These are phyloP conservation scores for Arxiozyma heterogenica DNA, from an alignment of 1,139 yeast species.

Conservation along the genomic window DNA sequence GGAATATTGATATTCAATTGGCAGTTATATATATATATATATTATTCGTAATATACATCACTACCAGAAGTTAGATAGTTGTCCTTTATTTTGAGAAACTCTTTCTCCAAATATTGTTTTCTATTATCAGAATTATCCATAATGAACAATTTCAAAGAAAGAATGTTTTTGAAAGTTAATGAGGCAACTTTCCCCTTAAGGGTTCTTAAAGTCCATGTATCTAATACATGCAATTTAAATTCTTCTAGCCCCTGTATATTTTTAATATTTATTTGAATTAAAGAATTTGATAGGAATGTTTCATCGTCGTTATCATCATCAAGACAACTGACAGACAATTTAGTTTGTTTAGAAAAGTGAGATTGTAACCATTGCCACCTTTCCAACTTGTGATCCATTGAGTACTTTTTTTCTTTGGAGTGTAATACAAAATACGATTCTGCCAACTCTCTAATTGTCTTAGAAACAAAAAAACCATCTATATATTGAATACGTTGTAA, in stretches of 20 bases:
- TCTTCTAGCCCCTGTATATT: not conserved
- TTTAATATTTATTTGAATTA: not conserved
- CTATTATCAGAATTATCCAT: not conserved
- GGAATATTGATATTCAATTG: not conserved
- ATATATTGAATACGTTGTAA: slow-evolving; percentile 35
- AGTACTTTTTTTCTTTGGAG: slow-evolving; percentile 33
- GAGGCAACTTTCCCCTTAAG: slow-evolving; percentile 17
- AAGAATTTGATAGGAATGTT: not conserved
- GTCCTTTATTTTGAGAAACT: not conserved
- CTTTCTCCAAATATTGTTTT: not conserved
- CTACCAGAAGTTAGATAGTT: not conserved
- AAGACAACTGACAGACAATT: not conserved
- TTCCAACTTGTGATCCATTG: slow-evolving; percentile 20
- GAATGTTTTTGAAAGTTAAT: slow-evolving; percentile 5
- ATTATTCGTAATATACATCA: not conserved
- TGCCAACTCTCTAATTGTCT: slow-evolving; percentile 48
- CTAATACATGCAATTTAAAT: slow-evolving; percentile 7
- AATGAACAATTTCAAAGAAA: slow-evolving; percentile 10
- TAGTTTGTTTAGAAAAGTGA: slow-evolving; percentile 11
- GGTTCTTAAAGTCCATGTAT: slow-evolving; percentile 16
- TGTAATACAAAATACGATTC: slow-evolving; percentile 58
- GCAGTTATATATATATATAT: not conserved
- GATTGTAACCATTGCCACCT: slow-evolving; percentile 15
- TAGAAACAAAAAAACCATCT: slow-evolving; percentile 47
- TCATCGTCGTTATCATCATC: not conserved